phyloP scores from a whole-genome alignment of 2,329 filamentous ascomycete genomes.

The Diaporthe velutina region DNA sequence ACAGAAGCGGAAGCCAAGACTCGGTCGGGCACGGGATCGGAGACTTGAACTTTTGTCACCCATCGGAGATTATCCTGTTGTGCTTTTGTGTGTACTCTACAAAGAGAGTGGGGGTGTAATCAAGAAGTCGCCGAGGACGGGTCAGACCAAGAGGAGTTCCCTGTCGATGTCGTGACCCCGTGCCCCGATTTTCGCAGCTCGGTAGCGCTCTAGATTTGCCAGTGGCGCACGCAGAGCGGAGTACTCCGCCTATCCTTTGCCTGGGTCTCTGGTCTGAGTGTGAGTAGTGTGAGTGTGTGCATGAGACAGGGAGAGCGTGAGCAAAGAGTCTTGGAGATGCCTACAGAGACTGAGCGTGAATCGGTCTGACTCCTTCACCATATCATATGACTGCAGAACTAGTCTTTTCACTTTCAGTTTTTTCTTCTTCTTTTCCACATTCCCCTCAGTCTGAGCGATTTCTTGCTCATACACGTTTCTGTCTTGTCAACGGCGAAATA shows the following conservation, averaged over 20 bases:
- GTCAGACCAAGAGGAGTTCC: background rate
- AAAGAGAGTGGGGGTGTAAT: background rate
- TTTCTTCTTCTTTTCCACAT: background rate
- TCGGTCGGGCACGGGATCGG: background rate
- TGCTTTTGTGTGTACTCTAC: too few species aligned
- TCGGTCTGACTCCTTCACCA: constrained; percentile 3
- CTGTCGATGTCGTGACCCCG: constrained; percentile 16
- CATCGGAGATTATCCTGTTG: background rate
- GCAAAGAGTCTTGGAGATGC: background rate
- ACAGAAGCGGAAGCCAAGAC: background rate
- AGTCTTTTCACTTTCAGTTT: background rate
- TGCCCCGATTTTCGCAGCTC: constrained; percentile 27
- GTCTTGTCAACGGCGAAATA: background rate
- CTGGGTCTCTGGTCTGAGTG: background rate
- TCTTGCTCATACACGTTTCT: background rate
- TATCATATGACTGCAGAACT: background rate
- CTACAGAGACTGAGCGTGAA: background rate
- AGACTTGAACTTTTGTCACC: background rate
- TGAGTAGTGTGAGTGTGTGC: background rate
- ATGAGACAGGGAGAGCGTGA: background rate
- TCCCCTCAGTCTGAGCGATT: background rate
- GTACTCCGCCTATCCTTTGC: background rate
- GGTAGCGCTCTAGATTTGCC: constrained; percentile 18
- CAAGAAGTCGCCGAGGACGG: background rate
- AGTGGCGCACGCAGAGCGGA: constrained; percentile 11